These are phyloP conservation scores for Blastobotrys arbuscula DNA, from an alignment of 1,139 yeast genomes.

Conservation along the genomic window DNA sequence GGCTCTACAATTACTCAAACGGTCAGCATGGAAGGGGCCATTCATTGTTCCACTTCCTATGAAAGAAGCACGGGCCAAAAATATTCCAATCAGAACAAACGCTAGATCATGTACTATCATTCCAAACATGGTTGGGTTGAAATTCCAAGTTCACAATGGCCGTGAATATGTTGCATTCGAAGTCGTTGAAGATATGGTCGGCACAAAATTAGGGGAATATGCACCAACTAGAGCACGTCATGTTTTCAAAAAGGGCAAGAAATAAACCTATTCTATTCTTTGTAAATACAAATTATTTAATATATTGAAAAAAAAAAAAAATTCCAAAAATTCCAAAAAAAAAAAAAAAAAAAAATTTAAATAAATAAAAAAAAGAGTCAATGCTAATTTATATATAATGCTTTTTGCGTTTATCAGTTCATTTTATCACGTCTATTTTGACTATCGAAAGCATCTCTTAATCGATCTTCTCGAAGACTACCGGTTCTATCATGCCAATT, in stretches of 20 bases:
- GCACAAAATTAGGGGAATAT: constrained; percentile 92
- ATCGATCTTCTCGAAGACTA: constrained; percentile 63
- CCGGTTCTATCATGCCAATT: constrained; percentile 70
- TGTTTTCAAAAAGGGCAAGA: constrained; percentile 57
- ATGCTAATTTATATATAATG: background rate
- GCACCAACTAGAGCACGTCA: constrained; percentile 89
- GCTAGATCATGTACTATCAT: constrained; percentile 91
- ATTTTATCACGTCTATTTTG: constrained; percentile 14
- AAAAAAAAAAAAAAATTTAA: background rate
- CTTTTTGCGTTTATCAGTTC: background rate
- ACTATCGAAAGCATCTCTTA: constrained; percentile 44
- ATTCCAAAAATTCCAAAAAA: background rate
- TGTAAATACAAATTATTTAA: background rate
- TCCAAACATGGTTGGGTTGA: constrained; percentile 92
- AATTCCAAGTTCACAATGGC: constrained; percentile 94
- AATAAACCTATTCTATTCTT: constrained; percentile 3
- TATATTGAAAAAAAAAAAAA: background rate
- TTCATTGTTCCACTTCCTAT: constrained; percentile 90
- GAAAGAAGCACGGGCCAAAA: constrained; percentile 72
- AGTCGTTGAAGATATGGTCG: constrained; percentile 93
- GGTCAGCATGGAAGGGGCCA: constrained; percentile 91
- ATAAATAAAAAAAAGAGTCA: background rate
- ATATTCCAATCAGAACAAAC: constrained; percentile 85
- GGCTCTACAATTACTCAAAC: constrained; percentile 47
- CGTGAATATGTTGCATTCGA: constrained; percentile 87